phyloP scores from a whole-genome alignment of 495 filamentous ascomycete genomes.

The Penicillium salamii region DNA sequence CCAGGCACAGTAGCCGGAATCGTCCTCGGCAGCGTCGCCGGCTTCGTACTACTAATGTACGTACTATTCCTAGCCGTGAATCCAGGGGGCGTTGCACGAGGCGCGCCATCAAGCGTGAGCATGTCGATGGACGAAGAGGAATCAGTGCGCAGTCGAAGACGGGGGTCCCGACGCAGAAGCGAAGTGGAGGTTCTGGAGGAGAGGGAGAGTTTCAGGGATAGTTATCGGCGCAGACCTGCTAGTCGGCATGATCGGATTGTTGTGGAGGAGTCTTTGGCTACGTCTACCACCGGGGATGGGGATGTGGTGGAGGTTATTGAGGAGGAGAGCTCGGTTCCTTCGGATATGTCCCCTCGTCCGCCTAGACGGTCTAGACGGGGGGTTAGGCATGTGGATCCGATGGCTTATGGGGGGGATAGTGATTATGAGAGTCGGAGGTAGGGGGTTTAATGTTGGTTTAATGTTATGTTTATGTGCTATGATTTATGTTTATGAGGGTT shows the following conservation, averaged over 20 bases:
- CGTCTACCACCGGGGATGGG: conserved; percentile 21
- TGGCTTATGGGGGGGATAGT: conserved; percentile 31
- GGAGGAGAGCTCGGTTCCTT: conserved; percentile 22
- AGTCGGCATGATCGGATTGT: conserved; percentile 21
- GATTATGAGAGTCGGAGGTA: conserved; percentile 16
- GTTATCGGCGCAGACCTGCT: conserved; percentile 19
- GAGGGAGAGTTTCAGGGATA: conserved; percentile 20
- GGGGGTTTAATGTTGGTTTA: too few species aligned
- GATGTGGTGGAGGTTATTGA: conserved; percentile 34
- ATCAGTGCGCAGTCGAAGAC: conserved; percentile 24
- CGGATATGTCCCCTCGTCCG: conserved; percentile 14
- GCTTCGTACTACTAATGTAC: conserved; percentile 74
- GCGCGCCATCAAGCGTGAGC: conserved; percentile 2
- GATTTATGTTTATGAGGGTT: neutral
- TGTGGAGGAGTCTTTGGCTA: conserved; percentile 30
- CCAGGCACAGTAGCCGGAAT: conserved; percentile 81
- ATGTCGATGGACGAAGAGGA: conserved; percentile 26
- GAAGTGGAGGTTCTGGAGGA: conserved; percentile 25
- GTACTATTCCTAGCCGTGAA: conserved; percentile 67
- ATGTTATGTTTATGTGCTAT: neutral
- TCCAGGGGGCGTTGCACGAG: conserved; percentile 33
- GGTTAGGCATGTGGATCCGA: conserved; percentile 22
- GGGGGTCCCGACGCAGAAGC: conserved; percentile 9
- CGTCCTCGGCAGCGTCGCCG: conserved; percentile 77
- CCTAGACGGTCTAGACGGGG: conserved; percentile 21